Base-by-base conservation (phyloP, 78 protist genomes). In the Cyanophora paradoxa region DNA sequence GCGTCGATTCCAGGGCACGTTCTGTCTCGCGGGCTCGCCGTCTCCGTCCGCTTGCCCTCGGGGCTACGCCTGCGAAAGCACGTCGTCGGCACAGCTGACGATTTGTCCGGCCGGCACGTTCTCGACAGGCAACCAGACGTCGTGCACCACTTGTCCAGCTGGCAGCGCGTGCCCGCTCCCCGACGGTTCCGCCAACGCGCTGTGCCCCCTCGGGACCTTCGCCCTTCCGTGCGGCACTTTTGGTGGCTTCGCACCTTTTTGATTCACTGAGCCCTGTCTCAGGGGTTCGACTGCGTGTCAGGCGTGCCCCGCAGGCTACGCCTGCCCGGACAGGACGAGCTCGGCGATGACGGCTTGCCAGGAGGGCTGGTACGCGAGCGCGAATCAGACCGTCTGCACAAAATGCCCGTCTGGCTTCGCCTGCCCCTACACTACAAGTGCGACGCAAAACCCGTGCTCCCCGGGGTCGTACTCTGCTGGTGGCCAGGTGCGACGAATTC, bases 261-360 rank as follows among this genome's bases (percentile, higher is more conserved):
- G n/a, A n/a, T n/a, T n/a, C n/a, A n/a, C n/a, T n/a, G n/a, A n/a
- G n/a, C n/a, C 63, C n/a, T n/a, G n/a, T n/a, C 58, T 39, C 40
- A 42, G 40, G 11, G 28, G 71, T 2, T 2, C 24, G 22, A 37
- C 46, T 10, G 26, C 30, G n/a, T 64, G 71, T 42, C 20, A 26
- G 31, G 2, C 46, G 22, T 64, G 71, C 71, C 71, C 71, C 13
- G 71, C 71, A 3, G 71, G 71, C 31, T 64, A 64, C 71, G 7
- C 11, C 22, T 64, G 71, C 31, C 17, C 40, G 19, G 33, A 58
- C 64, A 6, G 6, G 30, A 30, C 30, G 41, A 11, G 64, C 17
- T 6, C 64, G 17, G 11, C 17, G 30, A 58, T 14, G 41, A 31
- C 64, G 61, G 20, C 11, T 17, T 74, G 79, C 42, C 17, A 5